Evolutionary conservation across 495 filamentous ascomycete genomes (phyloP), one percentile per base, ranked within the genome.

Genomic region (Penicilliopsis zonata): DNA sequence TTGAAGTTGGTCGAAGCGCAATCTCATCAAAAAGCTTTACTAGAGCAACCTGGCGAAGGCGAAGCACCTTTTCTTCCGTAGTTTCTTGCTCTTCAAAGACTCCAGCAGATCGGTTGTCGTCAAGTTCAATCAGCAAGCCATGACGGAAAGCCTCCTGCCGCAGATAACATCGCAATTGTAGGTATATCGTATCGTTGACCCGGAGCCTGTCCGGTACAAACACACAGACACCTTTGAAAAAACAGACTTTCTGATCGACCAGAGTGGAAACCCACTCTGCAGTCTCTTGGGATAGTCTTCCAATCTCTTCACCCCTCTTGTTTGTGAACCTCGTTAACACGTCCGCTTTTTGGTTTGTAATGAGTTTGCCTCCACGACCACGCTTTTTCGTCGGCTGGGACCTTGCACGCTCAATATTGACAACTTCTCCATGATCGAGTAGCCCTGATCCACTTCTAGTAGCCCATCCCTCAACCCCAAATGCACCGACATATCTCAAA

Each of bases 251-350:
- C 49, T 95, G 90, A 42, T 98, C 90, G 31, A 98, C 76, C 39
- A 98, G 55, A 0, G 86, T 79, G 13, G 87, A 94, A 7, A 98
- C 80, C 86, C 92, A 98, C 31, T 77, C 74, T n/a, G 90, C 86
- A 9, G 72, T 78, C 22, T 98, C 90, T 36, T 83, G 82, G 14
- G 85, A 80, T n/a, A 98, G 56, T 41, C 90, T 65, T 10, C 92
- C 90, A 25, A 98, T 63, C 48, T 98, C 90, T 34, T 80, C 74
- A 9, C 87, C 88, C 31, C 53, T 64, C 3, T 59, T 47, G 46
- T 86, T 92, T 2, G 82, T 94, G 50, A 98, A 96, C 10, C 90
- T 78, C n/a, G 95, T 92, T 30, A 98, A 68, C 20, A 94, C 76
- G 54, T 98, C 90, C 16, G 69, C 65, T 57, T 69, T 65, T 44